Conservation (phyloP, 306 rosid genomes). For the Cicer yamashitae region DNA sequence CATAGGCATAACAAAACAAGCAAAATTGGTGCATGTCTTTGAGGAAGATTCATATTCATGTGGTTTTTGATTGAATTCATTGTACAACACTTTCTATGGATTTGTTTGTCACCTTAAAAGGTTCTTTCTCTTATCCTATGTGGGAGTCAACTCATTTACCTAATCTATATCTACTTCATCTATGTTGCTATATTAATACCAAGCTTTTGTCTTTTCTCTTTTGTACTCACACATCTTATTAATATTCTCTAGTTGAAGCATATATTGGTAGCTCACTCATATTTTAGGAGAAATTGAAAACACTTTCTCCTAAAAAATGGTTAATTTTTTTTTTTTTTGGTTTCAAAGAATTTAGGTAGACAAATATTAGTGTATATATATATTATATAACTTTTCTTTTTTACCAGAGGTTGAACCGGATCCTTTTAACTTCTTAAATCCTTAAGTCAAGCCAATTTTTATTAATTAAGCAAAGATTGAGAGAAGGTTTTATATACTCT, state of each 20-base stretch:
- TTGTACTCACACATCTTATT: not conserved
- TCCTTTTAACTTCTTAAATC: no score
- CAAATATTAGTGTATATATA: no score
- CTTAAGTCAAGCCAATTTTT: no score
- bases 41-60: constrained; percentile 42
- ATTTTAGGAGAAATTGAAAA: no score
- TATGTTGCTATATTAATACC: constrained; percentile 9
- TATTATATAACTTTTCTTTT: no score
- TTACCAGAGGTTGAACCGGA: no score
- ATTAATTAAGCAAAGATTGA: no score
- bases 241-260: not conserved
- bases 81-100: not conserved
- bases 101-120: constrained; percentile 8
- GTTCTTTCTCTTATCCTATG: not conserved
- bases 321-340: no score
- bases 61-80: constrained; percentile 10
- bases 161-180: not conserved
- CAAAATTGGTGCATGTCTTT: constrained; percentile 37
- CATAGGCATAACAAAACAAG: constrained; percentile 38
- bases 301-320: no score
- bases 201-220: constrained; percentile 21
- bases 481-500: no score
- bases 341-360: no score
- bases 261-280: no score
- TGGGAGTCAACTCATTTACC: not conserved